phyloP scores from a whole-genome alignment of 495 filamentous ascomycete species.

The Podospora didyma region DNA sequence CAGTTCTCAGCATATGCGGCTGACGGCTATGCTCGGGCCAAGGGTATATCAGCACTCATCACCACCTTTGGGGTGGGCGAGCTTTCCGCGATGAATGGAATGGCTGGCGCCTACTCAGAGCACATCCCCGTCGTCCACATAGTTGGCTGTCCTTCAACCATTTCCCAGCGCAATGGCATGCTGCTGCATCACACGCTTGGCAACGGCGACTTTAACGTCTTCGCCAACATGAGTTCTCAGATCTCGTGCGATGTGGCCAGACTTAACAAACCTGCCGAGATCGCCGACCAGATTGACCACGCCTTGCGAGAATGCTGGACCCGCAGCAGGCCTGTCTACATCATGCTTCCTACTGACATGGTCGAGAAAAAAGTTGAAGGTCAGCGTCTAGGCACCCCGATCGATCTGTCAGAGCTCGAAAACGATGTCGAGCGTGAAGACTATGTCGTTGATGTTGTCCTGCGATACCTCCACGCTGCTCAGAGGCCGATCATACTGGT shows the following conservation, averaged over 20 bases:
- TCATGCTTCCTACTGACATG: conserved; percentile 83
- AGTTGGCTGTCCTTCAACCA: conserved; percentile 64
- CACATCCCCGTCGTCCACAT: conserved; percentile 77
- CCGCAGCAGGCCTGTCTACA: conserved; percentile 72
- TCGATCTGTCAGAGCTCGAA: conserved; percentile 59
- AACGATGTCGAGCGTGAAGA: conserved; percentile 75
- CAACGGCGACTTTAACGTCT: conserved; percentile 87
- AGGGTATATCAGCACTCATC: conserved; percentile 66
- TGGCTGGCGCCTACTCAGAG: conserved; percentile 71
- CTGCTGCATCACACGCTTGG: conserved; percentile 93
- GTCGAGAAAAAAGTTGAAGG: conserved; percentile 76
- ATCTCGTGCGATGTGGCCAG: conserved; percentile 68
- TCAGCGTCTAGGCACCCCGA: conserved; percentile 56
- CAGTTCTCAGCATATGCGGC: conserved; percentile 59
- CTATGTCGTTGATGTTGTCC: conserved; percentile 76
- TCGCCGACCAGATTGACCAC: conserved; percentile 73
- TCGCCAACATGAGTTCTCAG: conserved; percentile 67
- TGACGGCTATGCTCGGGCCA: conserved; percentile 74
- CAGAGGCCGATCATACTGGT: conserved; percentile 78
- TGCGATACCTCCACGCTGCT: conserved; percentile 72
- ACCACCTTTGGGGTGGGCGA: conserved; percentile 84
- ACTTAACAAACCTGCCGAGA: conserved; percentile 65
- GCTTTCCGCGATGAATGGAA: conserved; percentile 67
- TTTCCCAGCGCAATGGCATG: conserved; percentile 55
- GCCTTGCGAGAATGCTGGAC: conserved; percentile 76